These are phyloP conservation scores for Pythium guiyangense DNA, from an alignment of 352 stramenopile genomes.

Conservation along the genomic window DNA sequence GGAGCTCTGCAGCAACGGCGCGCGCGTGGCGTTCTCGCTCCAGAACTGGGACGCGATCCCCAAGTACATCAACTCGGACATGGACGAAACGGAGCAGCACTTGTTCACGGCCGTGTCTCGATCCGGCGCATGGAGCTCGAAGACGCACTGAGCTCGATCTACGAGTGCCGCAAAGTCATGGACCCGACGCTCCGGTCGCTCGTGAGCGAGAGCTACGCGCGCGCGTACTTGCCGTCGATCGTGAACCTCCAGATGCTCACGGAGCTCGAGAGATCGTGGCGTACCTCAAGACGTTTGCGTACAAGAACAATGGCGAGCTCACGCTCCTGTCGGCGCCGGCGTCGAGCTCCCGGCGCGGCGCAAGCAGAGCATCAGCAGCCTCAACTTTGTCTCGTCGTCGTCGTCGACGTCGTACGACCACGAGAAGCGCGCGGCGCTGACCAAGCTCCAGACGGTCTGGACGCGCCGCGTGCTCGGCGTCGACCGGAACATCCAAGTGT, in stretches of 20 bases:
- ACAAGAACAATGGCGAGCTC: conserved; percentile 77
- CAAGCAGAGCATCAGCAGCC: conserved; percentile 76
- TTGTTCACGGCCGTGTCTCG: conserved; percentile 89
- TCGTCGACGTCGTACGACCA: conserved; percentile 69
- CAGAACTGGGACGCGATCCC: conserved; percentile 86
- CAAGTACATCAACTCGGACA: conserved; percentile 85
- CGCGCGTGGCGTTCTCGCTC: conserved; percentile 73
- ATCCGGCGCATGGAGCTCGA: conserved; percentile 94
- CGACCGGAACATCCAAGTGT: conserved; percentile 90
- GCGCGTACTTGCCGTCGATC: conserved; percentile 95
- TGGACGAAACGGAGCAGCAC: conserved; percentile 81
- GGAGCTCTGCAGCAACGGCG: conserved; percentile 79
- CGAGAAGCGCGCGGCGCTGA: conserved; percentile 64
- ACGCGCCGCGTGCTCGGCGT: conserved; percentile 93
- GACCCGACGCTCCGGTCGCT: conserved; percentile 96
- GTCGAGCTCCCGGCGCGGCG: conserved; percentile 30
- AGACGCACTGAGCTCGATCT: conserved; percentile 90
- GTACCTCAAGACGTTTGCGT: conserved; percentile 75
- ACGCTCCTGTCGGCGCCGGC: conserved; percentile 52
- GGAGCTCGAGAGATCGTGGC: conserved; percentile 93
- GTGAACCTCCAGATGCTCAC: conserved; percentile 97
- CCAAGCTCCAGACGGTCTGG: conserved; percentile 80
- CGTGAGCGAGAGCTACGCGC: conserved; percentile 96
- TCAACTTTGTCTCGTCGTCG: conserved; percentile 75
- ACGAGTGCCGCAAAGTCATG: conserved; percentile 93